Percentiles rank a stretch among this genome's conserved stretches.
These are phyloP conservation scores for Cornus florida DNA, from an alignment of 148 eudicot species.

Conservation along the genomic window DNA sequence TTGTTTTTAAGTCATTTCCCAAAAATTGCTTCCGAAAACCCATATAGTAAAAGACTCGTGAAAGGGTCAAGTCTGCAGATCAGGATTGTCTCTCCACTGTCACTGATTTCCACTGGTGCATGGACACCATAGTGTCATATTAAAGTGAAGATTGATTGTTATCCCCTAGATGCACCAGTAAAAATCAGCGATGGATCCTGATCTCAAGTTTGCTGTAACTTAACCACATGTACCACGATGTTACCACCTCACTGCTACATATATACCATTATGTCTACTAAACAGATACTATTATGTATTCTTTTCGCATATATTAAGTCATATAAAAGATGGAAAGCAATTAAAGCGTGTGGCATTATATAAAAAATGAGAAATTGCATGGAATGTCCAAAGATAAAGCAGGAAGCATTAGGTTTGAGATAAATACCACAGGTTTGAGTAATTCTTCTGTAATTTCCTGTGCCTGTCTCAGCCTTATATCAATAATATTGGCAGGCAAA, in stretches of 20 bases:
- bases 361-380: neutral
- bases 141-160: no score
- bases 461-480: slow-evolving; percentile 80
- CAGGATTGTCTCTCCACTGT: no score
- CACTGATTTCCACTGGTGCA: no score
- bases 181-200: no score
- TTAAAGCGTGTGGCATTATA: neutral
- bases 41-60: no score
- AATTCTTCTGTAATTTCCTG: slow-evolving; percentile 86
- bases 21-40: no score
- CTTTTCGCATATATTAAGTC: neutral
- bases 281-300: neutral
- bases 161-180: no score
- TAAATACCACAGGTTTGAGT: slow-evolving; percentile 93
- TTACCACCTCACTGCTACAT: neutral
- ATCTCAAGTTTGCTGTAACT: no score
- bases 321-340: neutral
- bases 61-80: no score
- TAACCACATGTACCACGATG: neutral
- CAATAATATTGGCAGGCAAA: slow-evolving; percentile 83
- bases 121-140: no score
- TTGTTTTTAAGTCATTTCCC: no score
- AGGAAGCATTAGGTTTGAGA: slow-evolving; percentile 14
- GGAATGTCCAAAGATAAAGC: neutral
- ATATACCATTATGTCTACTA: neutral